Conservation (phyloP, 2,329 filamentous ascomycete species). For the Volutella citrinella region DNA sequence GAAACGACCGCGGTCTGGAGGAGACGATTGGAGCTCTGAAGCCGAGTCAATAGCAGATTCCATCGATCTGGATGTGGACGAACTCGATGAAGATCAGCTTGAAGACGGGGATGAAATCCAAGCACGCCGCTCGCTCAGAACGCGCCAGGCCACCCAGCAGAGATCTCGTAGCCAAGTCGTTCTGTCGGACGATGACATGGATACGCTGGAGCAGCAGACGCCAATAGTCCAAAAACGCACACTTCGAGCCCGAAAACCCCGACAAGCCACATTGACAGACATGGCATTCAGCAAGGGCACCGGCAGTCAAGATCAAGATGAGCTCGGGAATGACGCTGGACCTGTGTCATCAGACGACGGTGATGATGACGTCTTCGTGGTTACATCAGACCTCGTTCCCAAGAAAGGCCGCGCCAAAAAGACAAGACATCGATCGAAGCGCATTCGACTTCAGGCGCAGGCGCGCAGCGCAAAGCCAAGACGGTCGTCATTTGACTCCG, state of each 20-base stretch:
- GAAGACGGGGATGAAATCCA: background rate
- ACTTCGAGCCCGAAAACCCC: conserved; percentile 24
- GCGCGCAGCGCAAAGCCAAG: conserved; percentile 9
- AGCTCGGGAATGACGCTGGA: conserved; percentile 28
- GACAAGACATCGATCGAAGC: conserved; percentile 18
- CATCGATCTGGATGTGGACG: conserved; percentile 27
- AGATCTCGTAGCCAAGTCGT: conserved; percentile 13
- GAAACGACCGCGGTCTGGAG: conserved; percentile 30
- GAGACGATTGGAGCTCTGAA: conserved; percentile 29
- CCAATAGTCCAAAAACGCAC: conserved; percentile 13
- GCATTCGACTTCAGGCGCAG: conserved; percentile 15
- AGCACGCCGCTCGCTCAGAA: background rate
- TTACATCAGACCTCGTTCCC: conserved; percentile 35
- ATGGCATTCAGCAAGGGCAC: conserved; percentile 22
- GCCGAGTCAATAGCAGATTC: conserved; percentile 19
- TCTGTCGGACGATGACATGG: conserved; percentile 17
- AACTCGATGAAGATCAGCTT: conserved; percentile 13
- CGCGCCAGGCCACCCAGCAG: conserved; percentile 20
- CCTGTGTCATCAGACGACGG: conserved; percentile 27
- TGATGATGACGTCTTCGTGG: conserved; percentile 33
- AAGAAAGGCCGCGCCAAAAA: conserved; percentile 21
- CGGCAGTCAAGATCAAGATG: conserved; percentile 28
- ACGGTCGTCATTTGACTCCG: conserved; percentile 36
- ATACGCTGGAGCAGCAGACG: conserved; percentile 7
- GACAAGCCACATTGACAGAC: conserved; percentile 21